Base-by-base conservation (phyloP, 805 yeast genomes). In the Scheffersomyces coipomensis region DNA sequence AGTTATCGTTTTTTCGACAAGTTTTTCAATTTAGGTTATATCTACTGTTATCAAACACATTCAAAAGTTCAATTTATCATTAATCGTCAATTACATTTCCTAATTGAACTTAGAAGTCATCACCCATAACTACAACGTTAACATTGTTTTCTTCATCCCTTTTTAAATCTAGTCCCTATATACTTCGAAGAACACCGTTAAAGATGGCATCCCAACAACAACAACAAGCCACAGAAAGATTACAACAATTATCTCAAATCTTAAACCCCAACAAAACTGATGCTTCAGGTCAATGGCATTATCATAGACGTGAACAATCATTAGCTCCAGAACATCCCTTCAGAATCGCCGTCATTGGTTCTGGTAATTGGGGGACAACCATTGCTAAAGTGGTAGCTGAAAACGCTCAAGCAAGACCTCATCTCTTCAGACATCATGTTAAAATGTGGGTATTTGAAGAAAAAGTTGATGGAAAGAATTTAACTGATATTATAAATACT, bases 361-460 rank as follows among this genome's bases (percentile, higher is more conserved):
- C 72, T 15, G 75, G 75, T 27, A 70, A 68, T 52, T 70, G 75
- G 75, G 75, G 75, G 19, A 69, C 75, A 30, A 68, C 75, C 33
- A 68, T 70, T 21, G 74, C 75, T 43, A 70, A 69, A 53, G 58
- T 70, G 22, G 49, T 70, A 33, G 71, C 75, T 11, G 75, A 70
- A 50, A 70, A 70, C 56, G 55, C 73, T 26, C 53, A 53, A 24
- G 62, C 58, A 23, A 64, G 65, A 51, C 68, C 74, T 2, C 60
- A 62, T 34, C 46, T 68, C 32, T 70, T 70, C 52, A 49, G 50
- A 18, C 62, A 55, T 38, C 51, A 64, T 32, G 73, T 70, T 29
- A 58, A 67, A 41, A 69, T 70, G 75, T 70, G 75, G 75, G 75
- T 70, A 12, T 65, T 56, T 45, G 68, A 70, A 49, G 75, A 70